These are phyloP conservation scores for Cladophialophora psammophila DNA, from an alignment of 2,329 filamentous ascomycete genomes.

Conservation along the genomic window DNA sequence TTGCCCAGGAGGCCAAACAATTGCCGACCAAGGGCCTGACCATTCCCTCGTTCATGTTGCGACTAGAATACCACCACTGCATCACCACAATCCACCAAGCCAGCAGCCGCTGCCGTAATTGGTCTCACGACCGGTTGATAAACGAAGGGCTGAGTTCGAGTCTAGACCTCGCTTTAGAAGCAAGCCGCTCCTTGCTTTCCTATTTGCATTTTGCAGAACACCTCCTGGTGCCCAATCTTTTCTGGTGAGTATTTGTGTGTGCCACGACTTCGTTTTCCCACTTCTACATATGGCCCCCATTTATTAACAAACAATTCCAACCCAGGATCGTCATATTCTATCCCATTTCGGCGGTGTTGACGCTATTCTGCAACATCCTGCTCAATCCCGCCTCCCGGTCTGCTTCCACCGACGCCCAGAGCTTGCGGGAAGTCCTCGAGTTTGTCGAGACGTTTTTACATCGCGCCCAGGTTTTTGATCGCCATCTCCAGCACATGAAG, in stretches of 20 bases:
- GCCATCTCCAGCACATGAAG: too few species aligned
- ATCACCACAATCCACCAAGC: slow-evolving; percentile 64
- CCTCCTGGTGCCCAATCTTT: slow-evolving; percentile 6
- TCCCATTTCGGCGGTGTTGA: slow-evolving; percentile 62
- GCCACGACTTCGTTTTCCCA: background rate
- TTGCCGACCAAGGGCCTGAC: slow-evolving; percentile 43
- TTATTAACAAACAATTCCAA: too few species aligned
- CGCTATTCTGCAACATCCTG: slow-evolving; percentile 64
- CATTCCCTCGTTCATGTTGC: slow-evolving; percentile 59
- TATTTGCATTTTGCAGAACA: slow-evolving; percentile 49
- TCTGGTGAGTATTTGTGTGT: slow-evolving; percentile 20
- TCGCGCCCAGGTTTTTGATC: too few species aligned
- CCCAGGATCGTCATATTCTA: slow-evolving; percentile 64
- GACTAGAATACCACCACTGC: slow-evolving; percentile 64
- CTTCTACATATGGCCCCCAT: background rate
- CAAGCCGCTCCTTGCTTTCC: slow-evolving; percentile 62
- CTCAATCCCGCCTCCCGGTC: slow-evolving; percentile 55
- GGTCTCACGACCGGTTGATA: slow-evolving; percentile 47
- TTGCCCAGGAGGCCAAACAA: slow-evolving; percentile 44
- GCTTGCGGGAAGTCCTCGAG: too few species aligned
- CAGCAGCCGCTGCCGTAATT: slow-evolving; percentile 59
- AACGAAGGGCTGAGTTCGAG: slow-evolving; percentile 61
- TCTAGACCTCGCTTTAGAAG: slow-evolving; percentile 61
- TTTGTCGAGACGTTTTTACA: too few species aligned
- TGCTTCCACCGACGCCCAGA: slow-evolving; percentile 50